Conservation (phyloP, 1,284 basidiomycete genomes). For the Psilocybe mexicana region DNA sequence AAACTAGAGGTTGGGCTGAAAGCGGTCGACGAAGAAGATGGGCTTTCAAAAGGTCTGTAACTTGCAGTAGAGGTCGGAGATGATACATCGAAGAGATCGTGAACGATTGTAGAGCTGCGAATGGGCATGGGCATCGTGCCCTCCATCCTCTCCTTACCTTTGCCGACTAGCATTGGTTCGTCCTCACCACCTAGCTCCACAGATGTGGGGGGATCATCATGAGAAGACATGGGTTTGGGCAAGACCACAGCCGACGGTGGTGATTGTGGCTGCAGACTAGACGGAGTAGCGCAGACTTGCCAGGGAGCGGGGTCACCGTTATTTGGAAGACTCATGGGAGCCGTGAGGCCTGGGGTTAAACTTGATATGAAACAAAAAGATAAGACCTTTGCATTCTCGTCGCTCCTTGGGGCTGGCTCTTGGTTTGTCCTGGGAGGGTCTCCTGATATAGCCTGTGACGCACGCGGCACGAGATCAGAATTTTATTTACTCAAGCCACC, state of each 20-base stretch:
- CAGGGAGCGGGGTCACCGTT: constrained; percentile 50
- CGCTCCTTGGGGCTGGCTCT: constrained; percentile 29
- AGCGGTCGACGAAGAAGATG: constrained; percentile 22
- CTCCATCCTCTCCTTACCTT: constrained; percentile 52
- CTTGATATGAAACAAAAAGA: constrained; percentile 20
- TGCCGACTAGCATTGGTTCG: constrained; percentile 24
- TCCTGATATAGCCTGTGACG: constrained; percentile 19
- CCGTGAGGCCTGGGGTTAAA: constrained; percentile 7
- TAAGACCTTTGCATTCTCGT: constrained; percentile 26
- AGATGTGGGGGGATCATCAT: constrained; percentile 29
- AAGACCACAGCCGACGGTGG: constrained; percentile 11
- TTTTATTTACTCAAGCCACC: constrained; percentile 6
- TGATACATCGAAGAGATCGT: constrained; percentile 41
- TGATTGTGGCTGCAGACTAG: constrained; percentile 16
- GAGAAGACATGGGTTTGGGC: constrained; percentile 27
- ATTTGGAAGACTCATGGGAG: constrained; percentile 41
- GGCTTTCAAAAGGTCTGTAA: constrained; percentile 23
- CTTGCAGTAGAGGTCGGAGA: constrained; percentile 24
- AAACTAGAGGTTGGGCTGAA: constrained; percentile 31
- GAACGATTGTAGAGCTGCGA: constrained; percentile 30
- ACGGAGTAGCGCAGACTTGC: constrained; percentile 23
- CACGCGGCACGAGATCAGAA: constrained; percentile 23
- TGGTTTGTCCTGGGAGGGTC: constrained; percentile 17
- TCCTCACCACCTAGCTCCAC: constrained; percentile 23
- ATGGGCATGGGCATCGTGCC: constrained; percentile 49